A percentile compares a stretch with the other conserved stretches of the same genome.
These are phyloP conservation scores for Musa balbisiana DNA, from an alignment of 202 grass and related monocot species.

Conservation along the genomic window DNA sequence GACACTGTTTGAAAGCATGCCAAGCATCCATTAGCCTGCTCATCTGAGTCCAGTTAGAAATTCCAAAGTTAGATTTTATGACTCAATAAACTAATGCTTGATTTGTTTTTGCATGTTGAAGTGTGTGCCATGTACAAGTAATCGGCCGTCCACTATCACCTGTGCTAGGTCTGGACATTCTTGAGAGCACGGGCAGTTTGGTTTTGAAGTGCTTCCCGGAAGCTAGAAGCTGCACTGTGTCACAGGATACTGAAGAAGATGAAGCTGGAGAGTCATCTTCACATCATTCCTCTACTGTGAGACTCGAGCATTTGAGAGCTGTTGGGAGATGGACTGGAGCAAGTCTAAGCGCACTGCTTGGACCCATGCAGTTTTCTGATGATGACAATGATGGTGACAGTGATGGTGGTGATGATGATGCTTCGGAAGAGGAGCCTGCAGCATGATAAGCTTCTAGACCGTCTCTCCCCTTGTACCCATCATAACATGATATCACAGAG, in stretches of 20 bases:
- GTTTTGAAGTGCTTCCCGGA: constrained; percentile 50
- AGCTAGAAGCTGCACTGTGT: not conserved
- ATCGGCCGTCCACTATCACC: constrained; percentile 52
- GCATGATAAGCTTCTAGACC: not conserved
- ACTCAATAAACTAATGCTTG: no score
- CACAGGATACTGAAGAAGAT: not conserved
- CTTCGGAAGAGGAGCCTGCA: constrained; percentile 13
- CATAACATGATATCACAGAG: no score
- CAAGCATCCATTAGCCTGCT: no score
- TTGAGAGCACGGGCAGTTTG: constrained; percentile 12
- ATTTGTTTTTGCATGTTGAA: constrained; percentile 26
- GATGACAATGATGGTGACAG: constrained; percentile 3
- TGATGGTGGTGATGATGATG: constrained; percentile 17
- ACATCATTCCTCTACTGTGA: constrained; percentile 38
- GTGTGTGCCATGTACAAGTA: constrained; percentile 70
- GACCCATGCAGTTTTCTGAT: constrained; percentile 30
- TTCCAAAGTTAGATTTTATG: no score
- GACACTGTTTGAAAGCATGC: no score
- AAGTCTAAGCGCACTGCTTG: constrained; percentile 34
- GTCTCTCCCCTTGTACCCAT: no score
- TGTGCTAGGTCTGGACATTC: constrained; percentile 39
- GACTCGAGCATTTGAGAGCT: constrained; percentile 32
- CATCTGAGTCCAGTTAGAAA: no score
- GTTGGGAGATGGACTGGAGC: constrained; percentile 18
- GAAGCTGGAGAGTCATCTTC: constrained; percentile 18